These are phyloP conservation scores for Melaleuca alternifolia DNA, from an alignment of 345 rosid genomes.

Conservation along the genomic window DNA sequence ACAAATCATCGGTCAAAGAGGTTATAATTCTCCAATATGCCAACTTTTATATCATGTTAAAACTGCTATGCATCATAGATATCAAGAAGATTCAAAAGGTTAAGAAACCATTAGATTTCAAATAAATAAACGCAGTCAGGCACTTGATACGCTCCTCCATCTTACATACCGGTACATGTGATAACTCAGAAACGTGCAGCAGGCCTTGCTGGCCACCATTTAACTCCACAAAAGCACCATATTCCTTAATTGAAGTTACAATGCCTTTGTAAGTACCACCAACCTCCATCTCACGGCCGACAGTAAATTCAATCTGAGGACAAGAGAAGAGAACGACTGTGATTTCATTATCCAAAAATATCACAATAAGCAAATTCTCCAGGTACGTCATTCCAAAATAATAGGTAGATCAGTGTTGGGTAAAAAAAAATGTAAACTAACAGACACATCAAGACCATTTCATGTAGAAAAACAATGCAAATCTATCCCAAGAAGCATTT, in stretches of 20 bases:
- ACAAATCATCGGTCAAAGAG: not conserved
- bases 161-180: constrained; percentile 72
- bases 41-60: not conserved
- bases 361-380: not conserved
- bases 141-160: not conserved
- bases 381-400: not conserved
- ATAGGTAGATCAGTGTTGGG: not conserved
- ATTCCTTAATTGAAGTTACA: constrained; percentile 83
- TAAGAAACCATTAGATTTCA: not conserved
- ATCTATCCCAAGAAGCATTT: not conserved
- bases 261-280: constrained; percentile 84
- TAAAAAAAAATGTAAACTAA: not conserved
- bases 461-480: not conserved
- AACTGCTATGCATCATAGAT: not conserved
- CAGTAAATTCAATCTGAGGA: constrained; percentile 58
- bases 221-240: constrained; percentile 96
- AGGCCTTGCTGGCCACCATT: constrained; percentile 94
- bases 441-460: not conserved
- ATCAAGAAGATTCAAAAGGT: not conserved
- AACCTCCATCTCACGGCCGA: constrained; percentile 84
- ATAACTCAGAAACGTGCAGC: constrained; percentile 87
- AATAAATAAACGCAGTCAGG: not conserved
- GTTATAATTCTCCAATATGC: not conserved
- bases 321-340: not conserved
- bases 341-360: not conserved